Conservation (phyloP, 257 asterid genomes). For the Osmanthus fragrans region DNA sequence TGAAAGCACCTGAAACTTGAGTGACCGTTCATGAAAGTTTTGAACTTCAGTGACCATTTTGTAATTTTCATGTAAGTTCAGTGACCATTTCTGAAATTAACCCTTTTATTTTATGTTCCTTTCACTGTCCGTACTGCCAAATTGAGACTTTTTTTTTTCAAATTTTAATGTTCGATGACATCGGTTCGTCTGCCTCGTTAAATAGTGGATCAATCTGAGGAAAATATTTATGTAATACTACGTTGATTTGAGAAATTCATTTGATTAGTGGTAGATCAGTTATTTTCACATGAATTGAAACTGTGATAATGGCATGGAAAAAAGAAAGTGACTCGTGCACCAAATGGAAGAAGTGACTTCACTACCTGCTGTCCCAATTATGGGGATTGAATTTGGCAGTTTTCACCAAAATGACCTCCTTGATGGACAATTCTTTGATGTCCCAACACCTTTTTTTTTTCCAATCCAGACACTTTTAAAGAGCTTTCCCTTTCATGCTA, state of each 20-base stretch:
- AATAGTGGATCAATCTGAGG: neutral
- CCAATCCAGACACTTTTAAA: neutral
- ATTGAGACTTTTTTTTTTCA: too few relatives aligned
- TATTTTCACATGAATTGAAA: neutral
- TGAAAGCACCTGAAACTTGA: too few relatives aligned
- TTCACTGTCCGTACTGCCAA: too few relatives aligned
- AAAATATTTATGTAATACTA: neutral
- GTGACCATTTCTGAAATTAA: too few relatives aligned
- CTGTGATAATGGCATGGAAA: neutral
- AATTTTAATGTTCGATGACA: too few relatives aligned
- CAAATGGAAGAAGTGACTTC: constrained; percentile 17
- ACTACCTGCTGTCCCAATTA: constrained; percentile 18
- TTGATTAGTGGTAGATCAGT: neutral
- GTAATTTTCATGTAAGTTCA: too few relatives aligned
- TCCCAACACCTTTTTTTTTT: neutral
- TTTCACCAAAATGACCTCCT: constrained; percentile 17
- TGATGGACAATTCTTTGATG: constrained; percentile 8
- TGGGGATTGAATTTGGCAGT: constrained; percentile 5
- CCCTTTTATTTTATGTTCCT: too few relatives aligned
- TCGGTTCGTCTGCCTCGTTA: too few relatives aligned
- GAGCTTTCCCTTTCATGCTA: constrained; percentile 13
- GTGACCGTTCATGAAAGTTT: too few relatives aligned
- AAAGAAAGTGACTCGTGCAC: constrained; percentile 5
- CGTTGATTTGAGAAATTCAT: neutral
- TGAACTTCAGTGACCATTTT: too few relatives aligned